Evolutionary conservation across 2,329 filamentous ascomycete species (phyloP).

Genomic region (Neobulgaria alba): DNA sequence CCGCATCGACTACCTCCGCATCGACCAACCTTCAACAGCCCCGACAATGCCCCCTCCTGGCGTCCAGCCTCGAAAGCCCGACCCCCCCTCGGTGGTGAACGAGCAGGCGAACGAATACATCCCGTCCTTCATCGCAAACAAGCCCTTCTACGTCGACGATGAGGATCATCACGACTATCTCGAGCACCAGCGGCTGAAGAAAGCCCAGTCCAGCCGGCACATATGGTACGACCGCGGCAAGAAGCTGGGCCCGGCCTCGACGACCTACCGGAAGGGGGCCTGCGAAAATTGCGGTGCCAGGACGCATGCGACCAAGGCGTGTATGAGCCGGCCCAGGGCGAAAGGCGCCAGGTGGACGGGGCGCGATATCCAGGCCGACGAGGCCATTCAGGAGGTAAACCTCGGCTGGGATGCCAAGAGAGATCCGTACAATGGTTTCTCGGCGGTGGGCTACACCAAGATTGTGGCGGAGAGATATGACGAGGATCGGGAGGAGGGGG

Average conservation of each 20-base stretch:
- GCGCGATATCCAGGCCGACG: slow-evolving; percentile 87
- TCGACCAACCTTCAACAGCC: background rate
- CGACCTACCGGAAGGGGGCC: slow-evolving; percentile 94
- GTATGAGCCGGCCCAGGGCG: slow-evolving; percentile 78
- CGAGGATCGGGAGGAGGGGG: slow-evolving; percentile 48
- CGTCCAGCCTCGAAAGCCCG: slow-evolving; percentile 27
- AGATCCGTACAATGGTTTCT: slow-evolving; percentile 98
- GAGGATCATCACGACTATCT: slow-evolving; percentile 79
- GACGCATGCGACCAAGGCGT: slow-evolving; percentile 94
- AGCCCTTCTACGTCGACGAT: slow-evolving; percentile 86
- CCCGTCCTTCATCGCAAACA: slow-evolving; percentile 93
- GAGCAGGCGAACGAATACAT: slow-evolving; percentile 99
- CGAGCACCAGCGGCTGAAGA: slow-evolving; percentile 81
- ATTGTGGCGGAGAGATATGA: slow-evolving; percentile 40
- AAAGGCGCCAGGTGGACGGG: slow-evolving; percentile 89
- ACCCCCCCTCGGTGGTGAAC: slow-evolving; percentile 36
- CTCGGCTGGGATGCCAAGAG: slow-evolving; percentile 96
- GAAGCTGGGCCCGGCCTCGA: slow-evolving; percentile 77
- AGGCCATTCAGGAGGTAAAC: slow-evolving; percentile 74
- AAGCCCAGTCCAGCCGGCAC: slow-evolving; percentile 54
- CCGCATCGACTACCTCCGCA: background rate
- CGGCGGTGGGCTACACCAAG: slow-evolving; percentile 68
- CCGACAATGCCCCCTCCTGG: slow-evolving; percentile 33
- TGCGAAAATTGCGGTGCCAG: slow-evolving; percentile 98
- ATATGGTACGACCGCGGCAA: slow-evolving; percentile 92